phyloP scores from a whole-genome alignment of 495 filamentous ascomycete genomes.

The Mytilinidion resinicola region DNA sequence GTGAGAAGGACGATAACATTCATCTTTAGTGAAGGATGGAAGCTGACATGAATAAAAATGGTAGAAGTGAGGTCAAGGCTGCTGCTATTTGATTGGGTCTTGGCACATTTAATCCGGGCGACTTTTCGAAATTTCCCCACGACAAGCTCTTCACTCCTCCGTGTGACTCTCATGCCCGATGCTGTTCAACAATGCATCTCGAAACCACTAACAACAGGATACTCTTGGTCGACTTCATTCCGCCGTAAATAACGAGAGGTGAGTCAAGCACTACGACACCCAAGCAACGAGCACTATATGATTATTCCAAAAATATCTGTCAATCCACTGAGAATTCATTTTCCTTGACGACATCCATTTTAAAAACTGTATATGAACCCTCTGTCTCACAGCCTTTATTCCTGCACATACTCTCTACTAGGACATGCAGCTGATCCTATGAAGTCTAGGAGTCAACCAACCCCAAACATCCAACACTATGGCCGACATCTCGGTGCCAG shows the following conservation, averaged over 20 bases:
- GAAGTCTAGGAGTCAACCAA: not conserved
- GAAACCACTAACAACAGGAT: not conserved
- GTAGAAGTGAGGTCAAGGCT: too few relatives aligned
- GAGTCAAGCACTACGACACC: too few relatives aligned
- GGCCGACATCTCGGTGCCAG: conserved; percentile 19
- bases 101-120: too few relatives aligned
- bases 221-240: not conserved
- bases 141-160: too few relatives aligned
- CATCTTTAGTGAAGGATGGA: conserved; percentile 31
- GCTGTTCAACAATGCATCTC: too few relatives aligned
- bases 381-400: too few relatives aligned
- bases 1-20: conserved; percentile 46
- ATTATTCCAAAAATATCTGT: conserved; percentile 74
- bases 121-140: too few relatives aligned
- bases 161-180: too few relatives aligned
- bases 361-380: conserved; percentile 32
- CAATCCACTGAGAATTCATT: conserved; percentile 67
- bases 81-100: too few relatives aligned
- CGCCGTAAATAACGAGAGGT: too few relatives aligned
- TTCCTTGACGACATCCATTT: conserved; percentile 31
- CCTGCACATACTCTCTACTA: too few relatives aligned
- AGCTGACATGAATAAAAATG: not conserved
- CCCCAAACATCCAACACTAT: conserved; percentile 8
- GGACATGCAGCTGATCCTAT: too few relatives aligned
- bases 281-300: conserved; percentile 43